Evolutionary conservation across 495 filamentous ascomycete genomes (phyloP), one percentile per base, ranked within the genome.

Genomic region (Hypoxylon perforatum): DNA sequence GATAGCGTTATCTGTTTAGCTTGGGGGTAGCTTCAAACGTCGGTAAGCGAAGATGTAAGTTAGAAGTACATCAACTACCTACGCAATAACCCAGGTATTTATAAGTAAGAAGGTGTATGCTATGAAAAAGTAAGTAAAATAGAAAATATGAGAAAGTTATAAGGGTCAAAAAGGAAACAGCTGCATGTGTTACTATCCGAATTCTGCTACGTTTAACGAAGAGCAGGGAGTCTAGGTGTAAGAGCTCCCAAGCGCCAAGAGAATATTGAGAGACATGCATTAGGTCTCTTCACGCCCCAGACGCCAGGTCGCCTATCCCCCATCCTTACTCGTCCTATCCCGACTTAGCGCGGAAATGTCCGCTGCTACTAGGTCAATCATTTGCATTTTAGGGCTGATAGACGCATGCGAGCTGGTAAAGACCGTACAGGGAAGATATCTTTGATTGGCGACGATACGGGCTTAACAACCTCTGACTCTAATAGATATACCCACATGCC

Each of bases 141-240:
- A 33, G 39, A 19, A 35, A 52, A 17, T 11, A 17, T n/a, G 22
- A n/a, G 19, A 39, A 41, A 18, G 39, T 33, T 28, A 21, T 33
- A 52, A 19, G 48, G 11, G 19, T 15, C 28, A 28, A 55, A 48
- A 47, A 12, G 41, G 21, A 53, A 28, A 22, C 11, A n/a, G 19
- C n/a, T n/a, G 48, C 30, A 65, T 17, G 36, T 45, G 39, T 60
- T 56, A 35, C 50, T 54, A 11, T 55, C 42, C 38, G 22, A 54
- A 60, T 2, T 50, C 38, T 55, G 50, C 44, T 28, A 66, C 63
- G 35, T 12, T 2, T 11, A 38, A n/a, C 23, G 35, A 60, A 39
- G 4, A 58, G n/a, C 17, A 65, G 53, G 54, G 55, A 65, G n/a
- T n/a, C n/a, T n/a, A n/a, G n/a, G n/a, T n/a, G 35, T 36, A 60